Conservation (phyloP, 441 rosid species). For the Populus hybrid region DNA sequence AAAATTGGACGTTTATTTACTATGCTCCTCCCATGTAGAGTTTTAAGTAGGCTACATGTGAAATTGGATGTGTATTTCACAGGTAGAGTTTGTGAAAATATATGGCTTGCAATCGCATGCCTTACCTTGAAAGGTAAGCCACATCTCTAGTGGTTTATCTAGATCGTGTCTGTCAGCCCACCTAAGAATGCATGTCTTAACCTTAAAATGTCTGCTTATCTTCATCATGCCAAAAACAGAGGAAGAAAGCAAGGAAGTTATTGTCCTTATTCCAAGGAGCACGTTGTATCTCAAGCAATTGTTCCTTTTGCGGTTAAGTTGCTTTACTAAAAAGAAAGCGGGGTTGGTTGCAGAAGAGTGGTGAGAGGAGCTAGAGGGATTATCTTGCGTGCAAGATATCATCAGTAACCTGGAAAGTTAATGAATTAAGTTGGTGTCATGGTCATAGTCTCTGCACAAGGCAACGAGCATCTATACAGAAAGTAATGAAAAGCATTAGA, state of each 20-base stretch:
- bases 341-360: background rate
- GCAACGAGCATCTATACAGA: no score
- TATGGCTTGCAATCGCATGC: background rate
- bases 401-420: background rate
- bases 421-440: background rate
- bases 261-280: background rate
- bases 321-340: slow-evolving; percentile 4
- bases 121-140: background rate
- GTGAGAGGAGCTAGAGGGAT: background rate
- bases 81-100: background rate
- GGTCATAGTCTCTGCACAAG: no score
- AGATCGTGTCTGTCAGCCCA: background rate
- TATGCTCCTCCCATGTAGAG: background rate
- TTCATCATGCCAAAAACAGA: background rate
- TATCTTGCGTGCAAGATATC: slow-evolving; percentile 17
- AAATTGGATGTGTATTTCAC: background rate
- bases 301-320: background rate
- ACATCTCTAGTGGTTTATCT: background rate
- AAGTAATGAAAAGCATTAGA: slow-evolving; percentile 3
- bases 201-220: background rate
- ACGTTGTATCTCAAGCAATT: background rate
- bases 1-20: no score
- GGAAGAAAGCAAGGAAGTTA: background rate
- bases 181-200: background rate
- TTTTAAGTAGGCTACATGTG: background rate